Evolutionary conservation across 2,329 filamentous ascomycete species (phyloP), one percentile per base, ranked within the genome.

Genomic region (Metarhizium robertsii): DNA sequence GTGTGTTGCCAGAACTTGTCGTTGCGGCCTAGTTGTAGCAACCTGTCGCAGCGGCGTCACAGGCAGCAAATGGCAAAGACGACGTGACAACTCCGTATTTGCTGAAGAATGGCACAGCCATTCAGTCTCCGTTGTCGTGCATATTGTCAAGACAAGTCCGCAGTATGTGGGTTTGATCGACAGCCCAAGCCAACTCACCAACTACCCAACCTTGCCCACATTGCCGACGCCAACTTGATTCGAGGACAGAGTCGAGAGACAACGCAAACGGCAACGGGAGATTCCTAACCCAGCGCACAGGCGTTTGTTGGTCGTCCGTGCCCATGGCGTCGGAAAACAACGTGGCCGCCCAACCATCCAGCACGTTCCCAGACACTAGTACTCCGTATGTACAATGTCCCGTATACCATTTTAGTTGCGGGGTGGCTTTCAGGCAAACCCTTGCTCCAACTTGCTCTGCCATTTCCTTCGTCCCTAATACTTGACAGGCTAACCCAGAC

Each of bases 291-390:
- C 32, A 49, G 16, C 45, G 53, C 46, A 42, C 46, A 43, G 36
- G 11, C 53, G 20, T 49, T 34, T 32, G 40, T 38, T 43, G 32
- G 6, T 25, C 14, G 49, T 53, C 43, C 54, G 50, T 52, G 50
- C 43, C 25, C 34, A 40, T 55, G 54, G 54, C 54, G 50, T 38
- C 34, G 49, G 16, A 18, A 13, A 50, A 48, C 52, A 53, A 53
- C 43, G 42, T 53, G 45, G 52, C 8, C 30, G 29, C 20, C 20
- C 13, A 40, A 40, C 10, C 38, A 11, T 40, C 14, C 38, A 14
- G 13, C 38, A 40, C 13, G 38, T 34, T 34, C 32, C 32, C 32
- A 6, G 32, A 34, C 32, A 25, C 3, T 25, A 25, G 20, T 25
- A 25, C 20, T 25, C 20, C 20, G 20, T 25, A 25, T 25, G 20